These are phyloP conservation scores for Oidiodendron maius DNA, from an alignment of 495 filamentous ascomycete species.

Conservation along the genomic window DNA sequence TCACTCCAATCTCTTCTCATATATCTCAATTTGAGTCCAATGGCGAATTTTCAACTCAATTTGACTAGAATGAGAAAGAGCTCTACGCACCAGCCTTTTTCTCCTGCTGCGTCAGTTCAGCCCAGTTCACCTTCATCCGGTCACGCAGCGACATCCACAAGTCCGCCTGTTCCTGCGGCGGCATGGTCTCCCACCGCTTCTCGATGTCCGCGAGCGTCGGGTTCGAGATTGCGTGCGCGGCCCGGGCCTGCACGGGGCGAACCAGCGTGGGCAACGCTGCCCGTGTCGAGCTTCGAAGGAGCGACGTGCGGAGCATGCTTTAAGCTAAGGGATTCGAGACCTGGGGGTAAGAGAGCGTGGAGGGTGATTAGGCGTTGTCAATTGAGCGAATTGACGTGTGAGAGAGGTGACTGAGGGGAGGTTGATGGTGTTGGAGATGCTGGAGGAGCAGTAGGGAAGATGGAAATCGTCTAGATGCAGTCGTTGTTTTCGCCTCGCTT, in stretches of 20 bases:
- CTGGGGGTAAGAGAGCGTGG: neutral
- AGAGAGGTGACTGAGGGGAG: neutral
- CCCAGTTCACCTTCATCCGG: constrained; percentile 97
- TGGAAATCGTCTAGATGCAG: no score
- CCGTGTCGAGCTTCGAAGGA: constrained; percentile 18
- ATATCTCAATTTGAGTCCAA: no score
- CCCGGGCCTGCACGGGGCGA: constrained; percentile 33
- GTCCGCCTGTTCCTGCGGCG: constrained; percentile 96
- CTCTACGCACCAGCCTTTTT: constrained; percentile 92
- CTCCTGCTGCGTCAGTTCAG: constrained; percentile 88
- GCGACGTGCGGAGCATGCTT: constrained; percentile 6
- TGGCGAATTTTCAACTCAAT: no score
- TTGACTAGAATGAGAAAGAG: neutral
- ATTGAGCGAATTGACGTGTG: constrained; percentile 6
- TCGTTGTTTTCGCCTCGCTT: no score
- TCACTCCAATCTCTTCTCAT: neutral
- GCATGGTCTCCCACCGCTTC: constrained; percentile 98
- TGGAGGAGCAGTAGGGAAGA: no score
- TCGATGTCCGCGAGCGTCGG: constrained; percentile 96
- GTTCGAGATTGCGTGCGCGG: constrained; percentile 90
- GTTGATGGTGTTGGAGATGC: no score
- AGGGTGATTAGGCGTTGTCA: neutral
- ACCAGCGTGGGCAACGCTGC: constrained; percentile 33
- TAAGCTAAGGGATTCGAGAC: neutral
- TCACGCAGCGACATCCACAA: constrained; percentile 97